These are phyloP conservation scores for Cryptosporidium meleagridis DNA, from an alignment of 169 alveolate species.

Conservation along the genomic window DNA sequence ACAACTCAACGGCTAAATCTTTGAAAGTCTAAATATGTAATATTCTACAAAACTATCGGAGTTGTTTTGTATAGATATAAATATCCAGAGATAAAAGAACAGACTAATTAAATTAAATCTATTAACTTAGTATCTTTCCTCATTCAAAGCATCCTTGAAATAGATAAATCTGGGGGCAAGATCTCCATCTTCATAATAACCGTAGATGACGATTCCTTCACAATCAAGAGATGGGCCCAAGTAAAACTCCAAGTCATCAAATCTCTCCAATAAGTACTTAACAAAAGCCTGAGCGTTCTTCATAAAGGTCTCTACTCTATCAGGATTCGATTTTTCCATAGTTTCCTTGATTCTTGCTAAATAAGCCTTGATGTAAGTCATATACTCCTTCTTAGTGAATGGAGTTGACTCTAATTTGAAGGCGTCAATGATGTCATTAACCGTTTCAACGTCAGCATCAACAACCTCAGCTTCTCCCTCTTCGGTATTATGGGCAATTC, in stretches of 20 bases:
- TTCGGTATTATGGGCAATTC: constrained; percentile 91
- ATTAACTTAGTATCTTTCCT: constrained; percentile 86
- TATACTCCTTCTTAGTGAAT: constrained; percentile 91
- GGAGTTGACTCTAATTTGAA: constrained; percentile 90
- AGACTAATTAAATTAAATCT: neutral
- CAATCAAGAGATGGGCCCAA: constrained; percentile 91
- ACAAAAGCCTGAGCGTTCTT: constrained; percentile 88
- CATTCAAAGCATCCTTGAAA: constrained; percentile 91
- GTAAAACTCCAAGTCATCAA: constrained; percentile 92
- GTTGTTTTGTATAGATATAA: neutral
- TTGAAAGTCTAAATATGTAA: neutral
- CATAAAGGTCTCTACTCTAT: constrained; percentile 90
- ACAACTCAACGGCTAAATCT: constrained; percentile 1
- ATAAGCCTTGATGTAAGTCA: constrained; percentile 90
- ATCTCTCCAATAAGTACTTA: constrained; percentile 88
- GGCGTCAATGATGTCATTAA: constrained; percentile 91
- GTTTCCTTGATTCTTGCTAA: constrained; percentile 87
- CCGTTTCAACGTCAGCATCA: constrained; percentile 88
- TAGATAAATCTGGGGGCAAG: constrained; percentile 92
- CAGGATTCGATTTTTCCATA: constrained; percentile 89
- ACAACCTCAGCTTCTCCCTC: constrained; percentile 85
- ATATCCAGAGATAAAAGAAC: neutral
- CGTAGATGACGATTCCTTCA: constrained; percentile 90
- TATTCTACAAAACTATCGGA: neutral
- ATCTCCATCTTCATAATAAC: constrained; percentile 93